Conservation (phyloP, 1,284 basidiomycete species). For the Inonotus obliquus region DNA sequence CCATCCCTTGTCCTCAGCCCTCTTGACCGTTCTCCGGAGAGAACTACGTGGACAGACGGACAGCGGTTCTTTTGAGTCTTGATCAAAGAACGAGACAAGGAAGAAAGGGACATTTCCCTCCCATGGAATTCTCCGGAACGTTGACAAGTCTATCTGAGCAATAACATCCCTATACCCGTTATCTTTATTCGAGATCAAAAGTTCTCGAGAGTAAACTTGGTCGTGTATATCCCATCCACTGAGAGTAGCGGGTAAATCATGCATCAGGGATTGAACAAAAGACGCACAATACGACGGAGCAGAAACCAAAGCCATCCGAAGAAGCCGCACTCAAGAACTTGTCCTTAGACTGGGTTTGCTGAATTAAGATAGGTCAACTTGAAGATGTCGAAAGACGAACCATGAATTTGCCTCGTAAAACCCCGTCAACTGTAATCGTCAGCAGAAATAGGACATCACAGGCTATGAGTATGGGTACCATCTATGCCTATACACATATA, state of each 20-base stretch:
- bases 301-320: conserved; percentile 86
- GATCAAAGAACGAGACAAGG: conserved; percentile 85
- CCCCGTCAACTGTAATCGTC: conserved; percentile 71
- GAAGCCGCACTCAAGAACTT: conserved; percentile 89
- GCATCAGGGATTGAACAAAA: conserved; percentile 5
- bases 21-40: conserved; percentile 57
- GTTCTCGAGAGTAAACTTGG: conserved; percentile 74
- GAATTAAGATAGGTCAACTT: background rate
- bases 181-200: conserved; percentile 83
- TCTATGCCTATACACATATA: conserved; percentile 27
- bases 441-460: background rate
- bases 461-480: conserved; percentile 18
- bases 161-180: conserved; percentile 92
- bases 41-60: conserved; percentile 82
- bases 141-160: conserved; percentile 80
- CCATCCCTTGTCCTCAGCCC: conserved; percentile 45
- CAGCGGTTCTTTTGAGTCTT: conserved; percentile 72
- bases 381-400: conserved; percentile 33
- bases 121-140: conserved; percentile 88
- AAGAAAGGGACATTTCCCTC: conserved; percentile 92
- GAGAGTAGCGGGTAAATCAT: conserved; percentile 6
- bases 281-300: conserved; percentile 81
- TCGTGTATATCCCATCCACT: conserved; percentile 92
- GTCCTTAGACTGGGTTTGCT: conserved; percentile 63
- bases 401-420: conserved; percentile 93